Evolutionary conservation across 177 flowering plant species (phyloP), one percentile per base, ranked within the genome.

Genomic region (Tripterygium wilfordii): DNA sequence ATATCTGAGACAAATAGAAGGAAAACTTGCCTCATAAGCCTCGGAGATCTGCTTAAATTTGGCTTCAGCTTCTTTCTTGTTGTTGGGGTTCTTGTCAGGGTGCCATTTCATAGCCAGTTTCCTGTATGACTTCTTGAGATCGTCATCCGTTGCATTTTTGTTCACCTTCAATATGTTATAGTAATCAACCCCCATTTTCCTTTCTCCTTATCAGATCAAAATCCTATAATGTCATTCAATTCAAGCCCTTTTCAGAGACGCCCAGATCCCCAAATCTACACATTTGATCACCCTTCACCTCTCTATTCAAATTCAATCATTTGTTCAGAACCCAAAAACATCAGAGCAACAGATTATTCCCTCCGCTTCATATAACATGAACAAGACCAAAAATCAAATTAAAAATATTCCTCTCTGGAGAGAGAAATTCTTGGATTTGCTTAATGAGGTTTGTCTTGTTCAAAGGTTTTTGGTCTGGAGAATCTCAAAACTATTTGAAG

Each of bases 21-120:
- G 25, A 31, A 36, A 14, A 17, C 47, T 46, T 63, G 65, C 82
- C 51, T 77, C 91, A 51, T 83, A 83, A 44, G 88, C 91, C 45
- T 83, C 91, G 1, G 91, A 83, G 59, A 83, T 80, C 70, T 78
- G 79, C 63, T 83, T 83, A 62, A 83, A 83, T 58, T 76, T 76
- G 53, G 84, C 78, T 58, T 83, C 91, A 25, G 91, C 91, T 51
- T 83, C 91, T 31, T 64, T 67, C 56, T 80, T 80, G 60, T 63
- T 64, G 36, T 45, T 74, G 17, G 82, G 90, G 54, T 83, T 83
- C 57, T 83, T 83, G 57, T 83, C 90, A 28, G 90, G 90, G 37
- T 83, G 90, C 86, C 90, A 83, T 73, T 73, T 79, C 90, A 77
- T 83, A 2, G 90, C 90, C 61, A 83, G 60, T 56, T 51, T 80